Evolutionary conservation across 352 stramenopile species (phyloP), one percentile per base, ranked within the genome.

Genomic region (Phytophthora syringae): DNA sequence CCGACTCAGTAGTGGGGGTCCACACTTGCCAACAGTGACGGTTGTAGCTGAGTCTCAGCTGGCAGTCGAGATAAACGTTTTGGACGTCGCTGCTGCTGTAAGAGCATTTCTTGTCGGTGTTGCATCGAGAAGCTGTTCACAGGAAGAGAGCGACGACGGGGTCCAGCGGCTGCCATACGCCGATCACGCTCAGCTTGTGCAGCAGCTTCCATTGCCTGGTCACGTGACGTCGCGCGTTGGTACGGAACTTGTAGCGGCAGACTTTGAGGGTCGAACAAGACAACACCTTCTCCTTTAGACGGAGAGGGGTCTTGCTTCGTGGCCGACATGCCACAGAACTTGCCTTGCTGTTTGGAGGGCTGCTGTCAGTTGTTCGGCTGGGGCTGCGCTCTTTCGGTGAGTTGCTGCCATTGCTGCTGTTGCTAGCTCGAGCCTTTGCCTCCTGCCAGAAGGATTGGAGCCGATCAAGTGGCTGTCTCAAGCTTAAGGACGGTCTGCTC

Each of bases 201-300:
- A 39, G 51, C 18, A 55, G 25, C 11, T 66, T 69, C 30, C 15
- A 63, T 22, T 20, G 39, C 53, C 11, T 76, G 54, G 15, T 74
- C 64, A 11, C 60, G 64, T 2, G 59, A 77, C 30, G 51, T 55
- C 13, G 65, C 67, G 6, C 60, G 54, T 39, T 72, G 61, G 15
- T 61, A 60, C 4, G 57, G 52, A 11, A 65, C 15, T 43, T 18
- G 39, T 3, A 52, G 13, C 11, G 42, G 75, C 9, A 88, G 57
- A 39, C 60, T 64, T 37, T 76, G 56, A 12, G 78, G 60, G 25
- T 90, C 79, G 21, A 90, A 86, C 28, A 87, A 63, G 27, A 88
- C 72, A 6, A 88, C 65, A 7, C 74, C 70, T 22, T 68, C 42
- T 30, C 52, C 24, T 68, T 47, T 67, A 2, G 51, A 47, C 21